A percentile compares a stretch with the other conserved stretches of the same genome.
Conservation (phyloP, 176 grass and related monocot genomes). For the Bolboschoenus planiculmis region DNA sequence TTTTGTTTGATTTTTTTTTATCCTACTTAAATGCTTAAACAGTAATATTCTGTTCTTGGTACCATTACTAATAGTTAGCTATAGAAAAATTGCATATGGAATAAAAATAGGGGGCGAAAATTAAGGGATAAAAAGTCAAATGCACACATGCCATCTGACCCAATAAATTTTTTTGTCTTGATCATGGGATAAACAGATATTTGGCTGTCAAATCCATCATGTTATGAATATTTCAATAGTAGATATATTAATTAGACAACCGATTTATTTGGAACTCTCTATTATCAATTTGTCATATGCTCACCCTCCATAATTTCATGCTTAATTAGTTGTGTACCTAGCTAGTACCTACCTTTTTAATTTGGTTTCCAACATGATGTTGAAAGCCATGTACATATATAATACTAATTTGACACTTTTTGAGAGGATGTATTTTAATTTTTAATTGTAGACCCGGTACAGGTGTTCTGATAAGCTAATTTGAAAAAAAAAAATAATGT, state of each 20-base stretch:
- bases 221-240: conserved; percentile 2
- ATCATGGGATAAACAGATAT: background rate
- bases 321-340: background rate
- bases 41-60: background rate
- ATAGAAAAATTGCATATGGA: background rate
- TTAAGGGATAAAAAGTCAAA: background rate
- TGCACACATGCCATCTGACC: background rate
- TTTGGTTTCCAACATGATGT: background rate
- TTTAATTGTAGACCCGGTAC: background rate
- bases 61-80: background rate
- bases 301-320: background rate
- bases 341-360: background rate
- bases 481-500: too few species aligned
- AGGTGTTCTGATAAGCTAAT: too few species aligned
- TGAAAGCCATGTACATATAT: background rate
- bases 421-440: background rate
- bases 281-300: background rate
- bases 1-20: background rate
- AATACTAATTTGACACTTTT: background rate
- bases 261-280: conserved; percentile 14
- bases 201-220: background rate
- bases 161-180: background rate
- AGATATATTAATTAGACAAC: conserved; percentile 15
- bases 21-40: background rate
- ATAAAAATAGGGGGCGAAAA: background rate